Percentiles rank a stretch among this genome's conserved stretches.
phyloP scores from a whole-genome alignment of 495 filamentous ascomycete genomes.

The Apiosordaria backusii region DNA sequence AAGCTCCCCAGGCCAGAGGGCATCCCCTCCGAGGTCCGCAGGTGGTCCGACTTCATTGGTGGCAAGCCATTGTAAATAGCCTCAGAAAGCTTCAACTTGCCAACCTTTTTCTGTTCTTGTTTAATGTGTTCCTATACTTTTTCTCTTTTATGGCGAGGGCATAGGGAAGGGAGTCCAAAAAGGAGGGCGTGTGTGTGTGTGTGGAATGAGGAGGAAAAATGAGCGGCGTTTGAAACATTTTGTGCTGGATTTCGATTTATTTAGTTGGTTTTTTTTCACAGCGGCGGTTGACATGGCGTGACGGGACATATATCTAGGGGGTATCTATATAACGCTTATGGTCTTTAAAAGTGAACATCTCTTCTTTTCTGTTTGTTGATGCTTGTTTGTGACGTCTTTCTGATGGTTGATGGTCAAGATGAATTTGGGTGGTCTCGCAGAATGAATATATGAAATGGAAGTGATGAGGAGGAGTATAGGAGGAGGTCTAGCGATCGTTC shows the following conservation, averaged over 20 bases:
- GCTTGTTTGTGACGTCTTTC: not conserved
- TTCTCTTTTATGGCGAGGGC: not conserved
- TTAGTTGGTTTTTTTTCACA: not conserved
- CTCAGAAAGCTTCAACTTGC: not conserved
- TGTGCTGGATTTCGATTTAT: not conserved
- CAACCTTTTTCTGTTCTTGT: not conserved
- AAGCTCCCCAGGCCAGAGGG: conserved; percentile 82
- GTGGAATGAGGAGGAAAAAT: not conserved
- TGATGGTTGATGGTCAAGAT: not conserved
- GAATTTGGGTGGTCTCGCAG: not conserved
- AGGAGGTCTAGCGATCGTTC: no score
- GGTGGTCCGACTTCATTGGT: conserved; percentile 92
- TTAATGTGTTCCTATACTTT: conserved; percentile 3
- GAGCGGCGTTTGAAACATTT: not conserved
- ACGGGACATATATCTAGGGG: not conserved
- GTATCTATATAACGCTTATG: not conserved
- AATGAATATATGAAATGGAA: not conserved
- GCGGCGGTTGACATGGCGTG: not conserved
- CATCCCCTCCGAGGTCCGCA: conserved; percentile 83
- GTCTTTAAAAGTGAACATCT: not conserved
- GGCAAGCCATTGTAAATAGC: conserved; percentile 75
- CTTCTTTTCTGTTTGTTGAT: not conserved
- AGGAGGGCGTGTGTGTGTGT: not conserved
- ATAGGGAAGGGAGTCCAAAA: not conserved
- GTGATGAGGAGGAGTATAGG: no score